Evolutionary conservation across 768 basidiomycete species (phyloP), one percentile per base, ranked within the genome.

Genomic region (Hygrocybe punicea): DNA sequence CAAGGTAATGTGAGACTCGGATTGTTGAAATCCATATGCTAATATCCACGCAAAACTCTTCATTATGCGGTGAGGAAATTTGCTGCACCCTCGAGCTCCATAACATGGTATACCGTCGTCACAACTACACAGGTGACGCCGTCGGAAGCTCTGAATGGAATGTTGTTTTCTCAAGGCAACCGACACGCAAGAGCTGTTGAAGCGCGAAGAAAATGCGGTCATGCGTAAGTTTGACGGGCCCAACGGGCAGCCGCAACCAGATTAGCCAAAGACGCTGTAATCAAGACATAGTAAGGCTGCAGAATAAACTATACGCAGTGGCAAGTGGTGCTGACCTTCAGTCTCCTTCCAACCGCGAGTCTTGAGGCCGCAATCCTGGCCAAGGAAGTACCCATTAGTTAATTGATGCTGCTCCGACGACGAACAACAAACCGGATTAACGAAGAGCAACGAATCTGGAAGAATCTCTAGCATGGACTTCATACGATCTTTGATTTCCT

Each of bases 321-420:
- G 45, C 53, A 59, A 56, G n/a, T 21, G 37, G 34, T 55, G 64
- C 66, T 35, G 51, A 78, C 84, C 83, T 78, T 97, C 91, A 44
- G 95, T 98, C 82, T 98, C 95, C 75, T 90, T 89, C 95, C 95
- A 97, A 66, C 89, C 92, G 81, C 95, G 93, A 63, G 96, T 98
- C 84, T 98, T 98, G 66, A 98, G 81, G 77, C 96, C 97, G 69
- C 96, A 98, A 73, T 98, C 96, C 82, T 83, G 61, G 33, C 63
- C 10, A 55, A 59, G 42, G 16, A 2, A 54, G 56, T 35, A 62
- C 46, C 13, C 59, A 55, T 50, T 19, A 21, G 53, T 56, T 6
- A 35, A n/a, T n/a, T 33, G 44, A 34, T n/a, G 34, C 53, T 39
- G 48, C 4, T n/a, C n/a, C 7, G 47, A 23, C 44, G 9, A 35